Evolutionary conservation across 2,329 filamentous ascomycete genomes (phyloP).

Genomic region (Dothistroma pini): DNA sequence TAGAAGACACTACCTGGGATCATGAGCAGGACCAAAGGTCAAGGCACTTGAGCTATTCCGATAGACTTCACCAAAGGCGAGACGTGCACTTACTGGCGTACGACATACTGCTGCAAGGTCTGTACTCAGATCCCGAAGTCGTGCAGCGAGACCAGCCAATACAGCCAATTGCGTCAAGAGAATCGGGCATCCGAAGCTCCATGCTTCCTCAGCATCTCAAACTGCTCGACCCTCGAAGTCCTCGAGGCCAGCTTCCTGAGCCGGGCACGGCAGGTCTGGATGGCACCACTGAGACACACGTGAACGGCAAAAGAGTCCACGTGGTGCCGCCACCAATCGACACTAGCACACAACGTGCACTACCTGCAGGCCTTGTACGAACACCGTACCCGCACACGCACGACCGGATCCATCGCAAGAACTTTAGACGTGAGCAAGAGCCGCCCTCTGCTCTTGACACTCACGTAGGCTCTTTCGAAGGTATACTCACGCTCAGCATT

Average conservation of each 20-base stretch:
- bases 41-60: constrained; percentile 14
- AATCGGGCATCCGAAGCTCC: constrained; percentile 19
- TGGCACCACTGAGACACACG: constrained; percentile 2
- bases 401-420: constrained; percentile 23
- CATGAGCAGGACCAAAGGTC: constrained; percentile 1
- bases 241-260: constrained; percentile 16
- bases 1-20: constrained; percentile 15
- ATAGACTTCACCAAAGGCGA: constrained; percentile 30
- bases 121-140: constrained; percentile 30
- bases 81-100: constrained; percentile 33
- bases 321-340: constrained; percentile 36
- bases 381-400: constrained; percentile 33
- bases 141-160: constrained; percentile 16
- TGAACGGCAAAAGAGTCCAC: constrained; percentile 29
- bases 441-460: constrained; percentile 13
- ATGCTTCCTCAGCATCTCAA: constrained; percentile 23
- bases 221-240: constrained; percentile 26
- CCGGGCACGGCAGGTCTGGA: not conserved
- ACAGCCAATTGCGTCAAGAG: not conserved
- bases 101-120: constrained; percentile 33
- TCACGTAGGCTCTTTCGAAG: constrained; percentile 21
- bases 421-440: constrained; percentile 19
- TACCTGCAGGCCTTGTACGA: constrained; percentile 30
- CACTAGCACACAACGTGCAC: constrained; percentile 17
- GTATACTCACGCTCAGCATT: constrained; percentile 33